A percentile compares a stretch with the other conserved stretches of the same genome.
Evolutionary conservation across 2,329 filamentous ascomycete genomes (phyloP).

Genomic region (Cryphonectria carpinicola): DNA sequence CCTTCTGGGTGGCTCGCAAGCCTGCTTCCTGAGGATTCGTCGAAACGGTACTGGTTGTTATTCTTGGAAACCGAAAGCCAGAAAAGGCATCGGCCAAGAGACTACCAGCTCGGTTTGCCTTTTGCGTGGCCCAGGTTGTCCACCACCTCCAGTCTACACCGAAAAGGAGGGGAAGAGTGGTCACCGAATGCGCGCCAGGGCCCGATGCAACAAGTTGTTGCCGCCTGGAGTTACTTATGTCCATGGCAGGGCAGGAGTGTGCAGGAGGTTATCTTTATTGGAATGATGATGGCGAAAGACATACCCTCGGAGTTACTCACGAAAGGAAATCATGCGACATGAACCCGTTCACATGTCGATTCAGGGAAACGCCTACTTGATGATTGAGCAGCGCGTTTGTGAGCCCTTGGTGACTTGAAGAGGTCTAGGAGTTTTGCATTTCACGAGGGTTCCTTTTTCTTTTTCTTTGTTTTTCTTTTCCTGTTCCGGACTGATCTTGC

Average conservation of each 20-base stretch:
- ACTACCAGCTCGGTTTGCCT: not conserved
- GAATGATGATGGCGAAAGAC: not conserved
- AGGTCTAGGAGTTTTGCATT: too few relatives aligned
- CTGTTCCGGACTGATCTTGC: not conserved
- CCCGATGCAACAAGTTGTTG: not conserved
- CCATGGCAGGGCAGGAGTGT: not conserved
- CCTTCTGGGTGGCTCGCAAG: constrained; percentile 87
- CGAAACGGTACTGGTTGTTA: not conserved
- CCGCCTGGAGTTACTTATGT: not conserved
- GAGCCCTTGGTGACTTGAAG: not conserved
- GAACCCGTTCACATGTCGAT: not conserved
- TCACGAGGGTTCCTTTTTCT: too few relatives aligned
- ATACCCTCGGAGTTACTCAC: not conserved
- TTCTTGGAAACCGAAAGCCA: not conserved
- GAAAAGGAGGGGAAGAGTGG: not conserved
- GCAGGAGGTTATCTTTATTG: not conserved
- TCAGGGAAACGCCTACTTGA: not conserved
- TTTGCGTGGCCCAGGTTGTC: not conserved
- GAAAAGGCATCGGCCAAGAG: not conserved
- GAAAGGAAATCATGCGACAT: not conserved
- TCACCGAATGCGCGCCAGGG: not conserved
- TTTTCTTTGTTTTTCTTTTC: not conserved
- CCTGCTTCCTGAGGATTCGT: constrained; percentile 28
- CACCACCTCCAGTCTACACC: not conserved
- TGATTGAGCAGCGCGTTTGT: not conserved